Conservation (phyloP, 345 rosid genomes). For the Garcia nutans region DNA sequence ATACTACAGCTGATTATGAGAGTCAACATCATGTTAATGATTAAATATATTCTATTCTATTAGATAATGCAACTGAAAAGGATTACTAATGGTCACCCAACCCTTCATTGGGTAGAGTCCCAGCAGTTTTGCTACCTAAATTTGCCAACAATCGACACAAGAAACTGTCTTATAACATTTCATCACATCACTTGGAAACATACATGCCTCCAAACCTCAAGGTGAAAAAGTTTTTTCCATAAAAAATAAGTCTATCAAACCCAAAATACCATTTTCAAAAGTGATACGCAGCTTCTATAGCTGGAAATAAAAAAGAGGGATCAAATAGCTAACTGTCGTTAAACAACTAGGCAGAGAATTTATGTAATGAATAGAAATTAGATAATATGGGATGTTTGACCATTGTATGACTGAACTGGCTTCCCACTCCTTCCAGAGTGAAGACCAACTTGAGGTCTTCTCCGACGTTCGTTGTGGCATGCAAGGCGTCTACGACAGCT, state of each 20-base stretch:
- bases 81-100: neutral
- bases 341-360: neutral
- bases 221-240: neutral
- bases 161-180: neutral
- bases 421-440: constrained; percentile 44
- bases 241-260: neutral
- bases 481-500: constrained; percentile 51
- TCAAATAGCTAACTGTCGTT: neutral
- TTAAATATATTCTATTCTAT: neutral
- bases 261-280: neutral
- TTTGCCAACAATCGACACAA: neutral
- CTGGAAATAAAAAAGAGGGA: neutral
- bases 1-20: neutral
- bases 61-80: neutral
- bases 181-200: neutral
- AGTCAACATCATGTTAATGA: neutral
- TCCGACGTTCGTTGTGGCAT: constrained; percentile 44
- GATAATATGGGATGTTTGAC: constrained; percentile 24
- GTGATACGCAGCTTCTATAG: neutral
- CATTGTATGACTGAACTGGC: constrained; percentile 47
- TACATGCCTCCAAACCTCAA: neutral
- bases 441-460: constrained; percentile 36
- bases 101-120: neutral
- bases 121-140: neutral
- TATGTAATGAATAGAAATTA: neutral